Evolutionary conservation across 2,329 filamentous ascomycete species (phyloP).

Genomic region (Scytalidium sp.): DNA sequence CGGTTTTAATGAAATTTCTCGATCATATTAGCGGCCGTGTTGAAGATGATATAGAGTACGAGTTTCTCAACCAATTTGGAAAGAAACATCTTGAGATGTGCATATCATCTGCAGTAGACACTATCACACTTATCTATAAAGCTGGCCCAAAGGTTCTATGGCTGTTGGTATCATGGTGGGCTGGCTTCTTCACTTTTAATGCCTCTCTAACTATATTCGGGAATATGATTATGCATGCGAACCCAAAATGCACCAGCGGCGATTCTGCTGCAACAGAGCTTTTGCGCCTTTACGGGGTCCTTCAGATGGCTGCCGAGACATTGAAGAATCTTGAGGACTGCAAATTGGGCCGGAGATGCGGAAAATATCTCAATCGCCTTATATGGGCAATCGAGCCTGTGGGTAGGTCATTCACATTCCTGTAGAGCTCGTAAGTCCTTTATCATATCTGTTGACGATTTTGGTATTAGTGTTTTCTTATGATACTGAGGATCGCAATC

Average conservation of each 20-base stretch:
- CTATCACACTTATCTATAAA: neutral
- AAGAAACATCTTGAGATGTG: neutral
- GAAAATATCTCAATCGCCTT: neutral
- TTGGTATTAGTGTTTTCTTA: neutral
- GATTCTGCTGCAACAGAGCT: neutral
- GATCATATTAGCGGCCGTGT: neutral
- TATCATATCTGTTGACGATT: too few species aligned
- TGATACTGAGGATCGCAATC: neutral
- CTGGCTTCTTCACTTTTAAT: neutral
- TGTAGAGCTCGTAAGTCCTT: too few species aligned
- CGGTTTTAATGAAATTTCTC: neutral
- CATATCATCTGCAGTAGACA: neutral
- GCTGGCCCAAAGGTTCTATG: neutral
- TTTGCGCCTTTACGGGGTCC: neutral
- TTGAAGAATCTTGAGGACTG: neutral
- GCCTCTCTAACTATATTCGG: neutral
- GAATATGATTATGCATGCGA: neutral
- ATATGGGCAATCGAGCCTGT: neutral
- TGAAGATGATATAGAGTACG: neutral
- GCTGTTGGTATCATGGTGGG: neutral
- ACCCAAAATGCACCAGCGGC: neutral
- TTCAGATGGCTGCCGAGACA: neutral
- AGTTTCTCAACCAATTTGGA: neutral
- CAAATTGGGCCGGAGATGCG: neutral
- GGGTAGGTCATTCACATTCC: neutral